Base-by-base conservation (phyloP, 2,329 filamentous ascomycete species). In the Xylariaceae sp. region DNA sequence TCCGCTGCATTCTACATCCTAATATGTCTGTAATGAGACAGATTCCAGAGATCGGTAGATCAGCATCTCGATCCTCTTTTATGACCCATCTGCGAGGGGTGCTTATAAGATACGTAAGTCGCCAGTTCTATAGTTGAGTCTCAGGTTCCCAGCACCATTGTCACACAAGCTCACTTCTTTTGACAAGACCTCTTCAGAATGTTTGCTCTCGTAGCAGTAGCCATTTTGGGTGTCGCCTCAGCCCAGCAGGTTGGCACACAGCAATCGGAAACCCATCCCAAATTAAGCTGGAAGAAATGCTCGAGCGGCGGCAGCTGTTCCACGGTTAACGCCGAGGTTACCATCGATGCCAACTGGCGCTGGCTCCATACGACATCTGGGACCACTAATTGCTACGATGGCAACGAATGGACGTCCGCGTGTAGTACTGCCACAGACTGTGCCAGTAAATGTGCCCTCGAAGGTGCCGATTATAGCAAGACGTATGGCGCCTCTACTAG, bases 291-390 rank as follows among this genome's bases (percentile, higher is more conserved):
- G 73, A 71, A 77, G 63, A 73, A 74, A 60, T 82, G 79, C 64
- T 74, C 76, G 18, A 58, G 60, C 50, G 70, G 67, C 24, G 76
- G 77, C 40, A 71, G 70, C 46, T 81, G 79, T 64, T 74, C 73
- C 9, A 66, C 69, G 13, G 72, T 76, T 56, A 69, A 68, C 50
- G 77, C 72, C 40, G 75, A 74, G 37, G 72, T 82, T 27, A 77
- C 79, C 40, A 70, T 82, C 61, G 79, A 82, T 59, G 60, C 77
- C 40, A 81, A 81, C 70, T 81, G 78, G 78, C 76, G 79, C 55
- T 81, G 79, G 79, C 68, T 80, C 36, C 77, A 81, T 65, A 59
- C 64, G n/a, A 70, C 67, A 40, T 59, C 59, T 9, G 72, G 73
- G 29, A 73, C 68, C 52, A 75, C 72, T 50, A 81, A 81, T 68